A percentile compares a stretch with the other conserved stretches of the same genome.
Conservation (phyloP, 2,329 filamentous ascomycete genomes). For the Periglandula ipomoeae region DNA sequence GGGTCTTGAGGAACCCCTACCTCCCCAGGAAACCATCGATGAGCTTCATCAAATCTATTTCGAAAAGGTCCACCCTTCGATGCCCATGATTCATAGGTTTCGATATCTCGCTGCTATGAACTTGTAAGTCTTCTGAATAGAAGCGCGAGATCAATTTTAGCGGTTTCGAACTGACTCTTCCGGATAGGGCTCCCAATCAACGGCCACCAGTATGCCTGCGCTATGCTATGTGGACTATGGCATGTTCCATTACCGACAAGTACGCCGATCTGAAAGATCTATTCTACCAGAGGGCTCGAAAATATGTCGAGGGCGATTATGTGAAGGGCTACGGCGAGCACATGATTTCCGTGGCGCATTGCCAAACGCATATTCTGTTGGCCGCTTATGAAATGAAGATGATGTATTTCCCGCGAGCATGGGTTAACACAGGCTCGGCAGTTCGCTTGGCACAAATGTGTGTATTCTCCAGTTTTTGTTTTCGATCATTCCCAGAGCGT, state of each 20-base stretch:
- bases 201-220: conserved; percentile 80
- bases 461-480: conserved; percentile 18
- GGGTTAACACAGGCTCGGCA: conserved; percentile 81
- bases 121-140: conserved; percentile 37
- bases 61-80: conserved; percentile 75
- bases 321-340: conserved; percentile 87
- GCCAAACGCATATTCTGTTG: conserved; percentile 74
- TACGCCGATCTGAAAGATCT: conserved; percentile 72
- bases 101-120: conserved; percentile 86
- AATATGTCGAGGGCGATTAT: conserved; percentile 83
- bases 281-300: conserved; percentile 82
- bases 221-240: conserved; percentile 93
- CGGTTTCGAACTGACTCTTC: neutral
- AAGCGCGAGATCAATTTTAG: neutral
- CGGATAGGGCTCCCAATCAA: conserved; percentile 59
- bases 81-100: conserved; percentile 83
- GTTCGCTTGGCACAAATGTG: conserved; percentile 78
- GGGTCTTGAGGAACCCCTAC: conserved; percentile 50
- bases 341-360: conserved; percentile 77
- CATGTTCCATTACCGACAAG: conserved; percentile 77
- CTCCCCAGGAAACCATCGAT: conserved; percentile 58
- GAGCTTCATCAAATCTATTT: conserved; percentile 88
- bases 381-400: conserved; percentile 88
- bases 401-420: conserved; percentile 94
- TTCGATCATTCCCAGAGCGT: conserved; percentile 14